Conservation (phyloP, 345 rosid species). For the Ricinus communis region DNA sequence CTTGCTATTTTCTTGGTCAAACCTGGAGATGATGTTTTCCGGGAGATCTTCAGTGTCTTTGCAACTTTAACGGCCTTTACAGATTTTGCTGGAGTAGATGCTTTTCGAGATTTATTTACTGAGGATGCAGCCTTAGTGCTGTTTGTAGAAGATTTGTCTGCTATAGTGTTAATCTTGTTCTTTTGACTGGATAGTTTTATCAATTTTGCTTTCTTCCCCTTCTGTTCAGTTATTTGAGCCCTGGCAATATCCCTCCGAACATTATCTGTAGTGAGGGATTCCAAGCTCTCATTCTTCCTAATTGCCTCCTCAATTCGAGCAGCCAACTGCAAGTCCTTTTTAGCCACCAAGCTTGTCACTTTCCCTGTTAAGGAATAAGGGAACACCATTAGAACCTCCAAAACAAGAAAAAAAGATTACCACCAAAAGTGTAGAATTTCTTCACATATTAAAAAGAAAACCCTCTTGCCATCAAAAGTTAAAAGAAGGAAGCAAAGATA, state of each 20-base stretch:
- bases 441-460: background rate
- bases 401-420: background rate
- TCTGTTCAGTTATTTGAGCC: constrained; percentile 58
- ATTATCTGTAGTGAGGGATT: constrained; percentile 59
- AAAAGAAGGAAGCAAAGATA: background rate
- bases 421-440: background rate
- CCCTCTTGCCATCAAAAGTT: constrained; percentile 1
- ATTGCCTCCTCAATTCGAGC: constrained; percentile 72
- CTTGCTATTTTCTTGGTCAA: constrained; percentile 12
- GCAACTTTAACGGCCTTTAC: constrained; percentile 27
- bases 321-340: constrained; percentile 57
- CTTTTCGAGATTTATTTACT: constrained; percentile 35
- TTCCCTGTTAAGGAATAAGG: constrained; percentile 52
- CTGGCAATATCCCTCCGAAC: constrained; percentile 70
- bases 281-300: constrained; percentile 82
- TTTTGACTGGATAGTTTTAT: constrained; percentile 46
- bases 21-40: constrained; percentile 23
- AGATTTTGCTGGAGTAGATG: constrained; percentile 41
- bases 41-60: constrained; percentile 26
- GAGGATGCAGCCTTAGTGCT: constrained; percentile 27
- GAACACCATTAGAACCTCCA: background rate
- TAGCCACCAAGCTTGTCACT: constrained; percentile 83
- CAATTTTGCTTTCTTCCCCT: constrained; percentile 48
- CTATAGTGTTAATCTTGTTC: constrained; percentile 34
- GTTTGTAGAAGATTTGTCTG: constrained; percentile 23